Conservation (phyloP, 1,284 basidiomycete genomes). For the Ganoderma multipileum region DNA sequence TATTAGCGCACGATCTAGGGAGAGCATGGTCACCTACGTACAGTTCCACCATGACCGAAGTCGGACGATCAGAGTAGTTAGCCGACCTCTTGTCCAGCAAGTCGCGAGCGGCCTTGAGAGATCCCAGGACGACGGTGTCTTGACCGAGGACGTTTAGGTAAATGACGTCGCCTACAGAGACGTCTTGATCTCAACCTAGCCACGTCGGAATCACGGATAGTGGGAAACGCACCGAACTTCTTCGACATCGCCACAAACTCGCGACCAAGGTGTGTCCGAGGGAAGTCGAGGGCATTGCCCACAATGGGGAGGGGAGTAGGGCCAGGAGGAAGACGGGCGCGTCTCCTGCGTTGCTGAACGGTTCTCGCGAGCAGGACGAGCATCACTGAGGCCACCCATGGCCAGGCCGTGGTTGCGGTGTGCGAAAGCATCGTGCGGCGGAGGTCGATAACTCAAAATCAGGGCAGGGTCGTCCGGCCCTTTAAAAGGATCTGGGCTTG, state of each 20-base stretch:
- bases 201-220: not conserved
- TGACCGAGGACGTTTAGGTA: conserved; percentile 67
- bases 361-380: not conserved
- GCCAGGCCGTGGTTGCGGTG: not conserved
- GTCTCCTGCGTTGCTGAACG: not conserved
- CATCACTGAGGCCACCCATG: not conserved
- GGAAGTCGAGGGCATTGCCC: conserved; percentile 13
- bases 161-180: conserved; percentile 59
- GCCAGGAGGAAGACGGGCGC: conserved; percentile 8
- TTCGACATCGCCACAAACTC: not conserved
- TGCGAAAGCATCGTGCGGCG: not conserved
- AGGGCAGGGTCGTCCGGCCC: not conserved
- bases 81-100: conserved; percentile 72
- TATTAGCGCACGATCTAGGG: not conserved
- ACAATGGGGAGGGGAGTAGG: conserved; percentile 9
- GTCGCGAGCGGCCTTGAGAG: conserved; percentile 56
- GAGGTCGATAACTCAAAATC: not conserved
- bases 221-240: not conserved
- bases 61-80: conserved; percentile 72
- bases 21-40: not conserved
- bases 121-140: conserved; percentile 66
- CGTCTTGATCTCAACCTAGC: too few relatives aligned
- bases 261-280: conserved; percentile 8
- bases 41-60: conserved; percentile 27
- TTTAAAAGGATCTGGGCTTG: not conserved